Evolutionary conservation across 495 filamentous ascomycete species (phyloP).

Genomic region (Immersiella caudata): DNA sequence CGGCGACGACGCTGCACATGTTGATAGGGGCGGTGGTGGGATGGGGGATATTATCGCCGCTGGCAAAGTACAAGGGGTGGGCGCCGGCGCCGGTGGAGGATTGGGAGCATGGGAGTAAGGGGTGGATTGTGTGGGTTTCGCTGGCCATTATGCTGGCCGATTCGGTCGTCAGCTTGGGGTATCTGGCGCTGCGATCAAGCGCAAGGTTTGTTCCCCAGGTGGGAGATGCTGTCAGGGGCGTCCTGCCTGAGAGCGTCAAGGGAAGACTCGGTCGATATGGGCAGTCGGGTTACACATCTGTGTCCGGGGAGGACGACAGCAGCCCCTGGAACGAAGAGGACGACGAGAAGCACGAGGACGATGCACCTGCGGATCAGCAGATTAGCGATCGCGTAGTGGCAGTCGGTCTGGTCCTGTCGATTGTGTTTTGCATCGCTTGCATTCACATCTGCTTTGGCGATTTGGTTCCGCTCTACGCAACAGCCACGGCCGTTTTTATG

Average conservation of each 20-base stretch:
- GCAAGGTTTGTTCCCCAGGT: slow-evolving; percentile 20
- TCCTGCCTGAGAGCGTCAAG: not conserved
- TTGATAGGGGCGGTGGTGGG: slow-evolving; percentile 86
- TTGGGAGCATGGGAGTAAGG: slow-evolving; percentile 91
- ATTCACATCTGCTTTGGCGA: slow-evolving; percentile 78
- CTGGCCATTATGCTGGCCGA: slow-evolving; percentile 97
- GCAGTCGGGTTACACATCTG: slow-evolving; percentile 16
- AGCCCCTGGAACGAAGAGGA: slow-evolving; percentile 4
- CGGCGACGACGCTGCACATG: slow-evolving; percentile 94
- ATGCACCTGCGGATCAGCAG: slow-evolving; percentile 82
- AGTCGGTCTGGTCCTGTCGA: slow-evolving; percentile 73
- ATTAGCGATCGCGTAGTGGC: slow-evolving; percentile 72
- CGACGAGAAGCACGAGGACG: slow-evolving; percentile 44
- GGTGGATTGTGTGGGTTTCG: slow-evolving; percentile 97
- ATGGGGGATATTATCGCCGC: slow-evolving; percentile 87
- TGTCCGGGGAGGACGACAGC: not conserved
- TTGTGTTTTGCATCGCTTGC: slow-evolving; percentile 75
- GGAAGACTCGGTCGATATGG: not conserved
- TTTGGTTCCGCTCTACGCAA: slow-evolving; percentile 69
- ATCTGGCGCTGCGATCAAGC: slow-evolving; percentile 64
- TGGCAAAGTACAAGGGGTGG: slow-evolving; percentile 86
- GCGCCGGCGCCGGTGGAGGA: slow-evolving; percentile 82
- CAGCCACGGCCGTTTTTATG: slow-evolving; percentile 80
- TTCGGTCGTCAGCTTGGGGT: slow-evolving; percentile 82
- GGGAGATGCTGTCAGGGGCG: slow-evolving; percentile 3